Percentiles rank a stretch among this genome's conserved stretches.
These are phyloP conservation scores for Fusarium pseudocircinatum DNA, from an alignment of 2,329 filamentous ascomycete genomes.

Conservation along the genomic window DNA sequence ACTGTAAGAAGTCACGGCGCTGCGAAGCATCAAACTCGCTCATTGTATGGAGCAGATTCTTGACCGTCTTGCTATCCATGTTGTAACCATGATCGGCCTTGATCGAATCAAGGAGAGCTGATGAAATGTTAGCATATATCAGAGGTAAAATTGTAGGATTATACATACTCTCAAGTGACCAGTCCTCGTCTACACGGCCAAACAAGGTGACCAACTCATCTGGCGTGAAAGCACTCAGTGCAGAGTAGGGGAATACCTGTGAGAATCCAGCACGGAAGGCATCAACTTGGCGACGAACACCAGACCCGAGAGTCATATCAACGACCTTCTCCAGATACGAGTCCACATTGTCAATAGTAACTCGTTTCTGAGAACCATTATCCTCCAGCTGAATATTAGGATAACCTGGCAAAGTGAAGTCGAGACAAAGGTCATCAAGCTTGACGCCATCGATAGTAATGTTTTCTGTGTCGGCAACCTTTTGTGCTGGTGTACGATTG, in stretches of 20 bases:
- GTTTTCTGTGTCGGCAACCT: constrained; percentile 72
- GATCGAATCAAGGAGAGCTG: constrained; percentile 95
- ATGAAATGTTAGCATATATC: constrained; percentile 18
- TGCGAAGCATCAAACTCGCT: constrained; percentile 80
- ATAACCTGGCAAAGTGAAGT: constrained; percentile 95
- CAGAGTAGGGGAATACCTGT: constrained; percentile 94
- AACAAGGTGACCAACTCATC: constrained; percentile 96
- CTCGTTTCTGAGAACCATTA: constrained; percentile 76
- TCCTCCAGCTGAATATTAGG: constrained; percentile 83
- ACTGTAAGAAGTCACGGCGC: constrained; percentile 94
- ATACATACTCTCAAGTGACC: constrained; percentile 92
- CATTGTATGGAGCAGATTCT: constrained; percentile 93
- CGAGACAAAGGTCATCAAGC: constrained; percentile 88
- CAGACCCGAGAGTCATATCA: constrained; percentile 88
- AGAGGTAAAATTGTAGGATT: not conserved
- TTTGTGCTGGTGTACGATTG: constrained; percentile 72
- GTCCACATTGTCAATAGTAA: constrained; percentile 93
- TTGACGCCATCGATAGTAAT: constrained; percentile 79
- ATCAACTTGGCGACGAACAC: constrained; percentile 88
- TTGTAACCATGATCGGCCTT: constrained; percentile 99
- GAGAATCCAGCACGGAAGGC: constrained; percentile 93
- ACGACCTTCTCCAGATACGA: constrained; percentile 88
- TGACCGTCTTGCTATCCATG: constrained; percentile 96
- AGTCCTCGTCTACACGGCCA: constrained; percentile 92
- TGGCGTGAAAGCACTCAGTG: constrained; percentile 91